These are phyloP conservation scores for Albophoma yamanashiensis DNA, from an alignment of 2,329 filamentous ascomycete species.

Conservation along the genomic window DNA sequence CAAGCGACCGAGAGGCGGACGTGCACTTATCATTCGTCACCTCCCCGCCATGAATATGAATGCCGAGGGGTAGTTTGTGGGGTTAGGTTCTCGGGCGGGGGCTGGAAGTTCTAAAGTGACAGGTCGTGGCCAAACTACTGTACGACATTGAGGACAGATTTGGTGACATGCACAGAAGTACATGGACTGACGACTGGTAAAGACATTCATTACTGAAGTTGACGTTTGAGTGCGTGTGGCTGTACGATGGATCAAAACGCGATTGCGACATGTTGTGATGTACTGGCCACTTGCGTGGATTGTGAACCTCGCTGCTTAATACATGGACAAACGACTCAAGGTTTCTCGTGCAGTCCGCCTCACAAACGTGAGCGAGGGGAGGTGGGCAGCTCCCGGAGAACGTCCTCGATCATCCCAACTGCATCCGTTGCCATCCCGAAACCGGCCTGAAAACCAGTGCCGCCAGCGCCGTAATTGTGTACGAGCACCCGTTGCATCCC, in stretches of 20 bases:
- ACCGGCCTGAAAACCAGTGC: conserved; percentile 33
- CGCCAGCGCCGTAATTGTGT: conserved; percentile 34
- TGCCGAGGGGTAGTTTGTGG: background rate
- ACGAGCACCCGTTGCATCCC: conserved; percentile 16
- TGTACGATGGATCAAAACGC: background rate
- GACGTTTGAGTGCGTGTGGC: background rate
- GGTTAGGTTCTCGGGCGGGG: background rate
- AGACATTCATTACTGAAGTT: background rate
- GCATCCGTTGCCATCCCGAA: conserved; percentile 28
- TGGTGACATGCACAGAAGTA: too few relatives aligned
- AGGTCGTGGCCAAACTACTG: background rate
- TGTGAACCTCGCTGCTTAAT: too few relatives aligned
- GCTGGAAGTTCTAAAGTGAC: background rate
- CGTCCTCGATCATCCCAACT: conserved; percentile 16
- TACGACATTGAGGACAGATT: background rate
- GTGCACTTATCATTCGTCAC: background rate
- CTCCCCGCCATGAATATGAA: background rate
- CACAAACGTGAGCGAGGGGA: background rate
- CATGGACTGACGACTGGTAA: too few relatives aligned
- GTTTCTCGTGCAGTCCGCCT: too few relatives aligned
- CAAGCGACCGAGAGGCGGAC: background rate
- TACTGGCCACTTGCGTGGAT: too few relatives aligned
- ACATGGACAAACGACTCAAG: too few relatives aligned
- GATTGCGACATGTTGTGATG: too few relatives aligned
- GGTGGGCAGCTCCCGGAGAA: conserved; percentile 9